These are phyloP conservation scores for Wickerhamiella azyma DNA, from an alignment of 805 yeast species.

Conservation along the genomic window DNA sequence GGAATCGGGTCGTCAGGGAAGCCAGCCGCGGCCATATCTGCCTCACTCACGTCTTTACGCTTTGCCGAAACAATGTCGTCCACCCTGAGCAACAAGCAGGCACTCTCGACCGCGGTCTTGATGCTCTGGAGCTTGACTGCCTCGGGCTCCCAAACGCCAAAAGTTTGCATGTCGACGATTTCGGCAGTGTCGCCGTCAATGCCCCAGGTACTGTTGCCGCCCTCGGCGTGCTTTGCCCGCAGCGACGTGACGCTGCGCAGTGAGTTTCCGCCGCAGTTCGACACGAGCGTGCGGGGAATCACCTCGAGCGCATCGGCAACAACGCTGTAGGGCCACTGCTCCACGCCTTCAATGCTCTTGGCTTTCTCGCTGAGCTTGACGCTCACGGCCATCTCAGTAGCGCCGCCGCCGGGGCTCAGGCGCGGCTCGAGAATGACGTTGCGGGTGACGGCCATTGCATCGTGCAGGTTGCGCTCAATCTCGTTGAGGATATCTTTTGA, in stretches of 20 bases:
- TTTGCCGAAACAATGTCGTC: constrained; percentile 97
- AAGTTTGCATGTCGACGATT: constrained; percentile 86
- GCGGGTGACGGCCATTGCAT: constrained; percentile 95
- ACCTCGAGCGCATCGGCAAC: constrained; percentile 98
- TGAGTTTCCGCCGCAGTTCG: constrained; percentile 96
- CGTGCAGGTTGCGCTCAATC: constrained; percentile 92
- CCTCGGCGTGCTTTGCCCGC: constrained; percentile 88
- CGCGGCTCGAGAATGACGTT: constrained; percentile 91
- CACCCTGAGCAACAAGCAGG: constrained; percentile 84
- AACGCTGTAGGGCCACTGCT: constrained; percentile 98
- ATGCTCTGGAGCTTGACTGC: constrained; percentile 93
- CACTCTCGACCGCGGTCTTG: constrained; percentile 96
- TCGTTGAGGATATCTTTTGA: constrained; percentile 93
- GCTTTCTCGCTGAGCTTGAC: constrained; percentile 83
- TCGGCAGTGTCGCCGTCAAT: constrained; percentile 91
- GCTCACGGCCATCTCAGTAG: constrained; percentile 96
- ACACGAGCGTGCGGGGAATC: constrained; percentile 92
- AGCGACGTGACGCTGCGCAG: constrained; percentile 77
- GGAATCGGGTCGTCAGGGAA: constrained; percentile 13
- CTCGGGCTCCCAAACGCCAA: constrained; percentile 99
- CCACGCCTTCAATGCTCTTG: constrained; percentile 82
- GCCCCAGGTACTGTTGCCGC: constrained; percentile 70
- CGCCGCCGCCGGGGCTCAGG: constrained; percentile 97
- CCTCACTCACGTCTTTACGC: constrained; percentile 32
- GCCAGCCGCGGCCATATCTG: constrained; percentile 13